These are phyloP conservation scores for Taxawa tesnikishii DNA, from an alignment of 2,329 filamentous ascomycete species.

Conservation along the genomic window DNA sequence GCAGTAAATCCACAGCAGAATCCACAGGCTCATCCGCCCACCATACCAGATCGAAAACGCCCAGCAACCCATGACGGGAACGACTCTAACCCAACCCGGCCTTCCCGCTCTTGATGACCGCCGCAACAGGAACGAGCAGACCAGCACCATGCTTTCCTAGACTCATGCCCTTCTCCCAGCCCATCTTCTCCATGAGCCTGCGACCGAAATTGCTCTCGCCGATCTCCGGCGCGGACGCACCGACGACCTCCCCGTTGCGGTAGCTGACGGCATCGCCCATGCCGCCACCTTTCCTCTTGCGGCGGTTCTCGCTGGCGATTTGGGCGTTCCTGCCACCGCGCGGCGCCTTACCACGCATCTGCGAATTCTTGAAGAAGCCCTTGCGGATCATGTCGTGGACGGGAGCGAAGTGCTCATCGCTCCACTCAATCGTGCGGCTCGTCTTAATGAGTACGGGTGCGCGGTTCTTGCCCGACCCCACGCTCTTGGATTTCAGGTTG, in stretches of 20 bases:
- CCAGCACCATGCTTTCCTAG: constrained; percentile 75
- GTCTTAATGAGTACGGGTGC: constrained; percentile 72
- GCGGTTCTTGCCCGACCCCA: constrained; percentile 58
- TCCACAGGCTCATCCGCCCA: too few species aligned
- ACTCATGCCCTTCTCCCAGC: constrained; percentile 78
- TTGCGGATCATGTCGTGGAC: constrained; percentile 32
- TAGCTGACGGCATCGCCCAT: constrained; percentile 40
- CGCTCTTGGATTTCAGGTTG: constrained; percentile 72
- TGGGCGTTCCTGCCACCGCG: constrained; percentile 8
- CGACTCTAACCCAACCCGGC: constrained; percentile 62
- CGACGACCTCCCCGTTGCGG: constrained; percentile 78
- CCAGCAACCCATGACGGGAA: not conserved
- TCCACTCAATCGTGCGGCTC: constrained; percentile 48
- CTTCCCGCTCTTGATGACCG: constrained; percentile 77
- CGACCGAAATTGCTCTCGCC: constrained; percentile 72
- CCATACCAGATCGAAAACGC: not conserved
- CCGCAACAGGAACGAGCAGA: constrained; percentile 72
- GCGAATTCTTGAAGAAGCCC: constrained; percentile 37
- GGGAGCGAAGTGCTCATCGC: constrained; percentile 37
- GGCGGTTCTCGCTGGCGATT: constrained; percentile 7
- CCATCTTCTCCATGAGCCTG: constrained; percentile 91
- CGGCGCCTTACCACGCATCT: constrained; percentile 25
- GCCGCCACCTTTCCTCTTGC: constrained; percentile 19
- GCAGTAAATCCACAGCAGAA: too few species aligned
- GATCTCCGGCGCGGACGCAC: constrained; percentile 72